A percentile compares a stretch with the other conserved stretches of the same genome.
These are phyloP conservation scores for Avena insularis DNA, from an alignment of 176 grass and related monocot species.

Conservation along the genomic window DNA sequence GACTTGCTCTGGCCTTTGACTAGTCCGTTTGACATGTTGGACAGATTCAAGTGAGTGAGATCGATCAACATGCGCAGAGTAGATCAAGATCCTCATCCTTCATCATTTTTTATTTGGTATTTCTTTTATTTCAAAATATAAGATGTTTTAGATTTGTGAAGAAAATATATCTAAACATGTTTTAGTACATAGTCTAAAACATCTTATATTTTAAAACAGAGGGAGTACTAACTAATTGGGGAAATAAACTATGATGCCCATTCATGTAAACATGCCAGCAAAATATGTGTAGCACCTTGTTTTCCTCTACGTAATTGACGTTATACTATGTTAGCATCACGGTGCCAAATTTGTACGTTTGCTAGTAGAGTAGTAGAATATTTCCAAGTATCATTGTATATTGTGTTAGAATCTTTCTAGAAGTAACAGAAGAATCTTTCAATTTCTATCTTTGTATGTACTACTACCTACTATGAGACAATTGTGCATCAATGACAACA, in stretches of 20 bases:
- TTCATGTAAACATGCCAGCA: not conserved
- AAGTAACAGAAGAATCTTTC: conserved; percentile 2
- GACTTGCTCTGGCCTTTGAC: not conserved
- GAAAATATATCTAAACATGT: no score
- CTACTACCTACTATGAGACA: not conserved
- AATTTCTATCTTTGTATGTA: not conserved
- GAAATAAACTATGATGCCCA: not conserved
- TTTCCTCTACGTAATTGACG: not conserved
- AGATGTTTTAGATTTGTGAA: no score
- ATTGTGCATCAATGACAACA: not conserved
- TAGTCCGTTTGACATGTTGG: conserved; percentile 9
- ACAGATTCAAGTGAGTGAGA: not conserved
- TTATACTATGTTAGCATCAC: not conserved
- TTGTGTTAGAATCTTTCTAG: not conserved
- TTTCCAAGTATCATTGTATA: not conserved
- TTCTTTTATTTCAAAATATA: no score
- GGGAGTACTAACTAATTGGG: not conserved
- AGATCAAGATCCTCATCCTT: conserved; percentile 2
- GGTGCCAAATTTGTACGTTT: not conserved
- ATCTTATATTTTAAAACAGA: no score
- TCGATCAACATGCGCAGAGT: not conserved
- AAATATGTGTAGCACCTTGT: not conserved
- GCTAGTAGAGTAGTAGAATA: not conserved
- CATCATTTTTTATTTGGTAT: not conserved
- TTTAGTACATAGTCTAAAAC: no score